These are phyloP conservation scores for Coccomyxa subellipsoidea DNA, from an alignment of 163 green algal genomes.

Conservation along the genomic window DNA sequence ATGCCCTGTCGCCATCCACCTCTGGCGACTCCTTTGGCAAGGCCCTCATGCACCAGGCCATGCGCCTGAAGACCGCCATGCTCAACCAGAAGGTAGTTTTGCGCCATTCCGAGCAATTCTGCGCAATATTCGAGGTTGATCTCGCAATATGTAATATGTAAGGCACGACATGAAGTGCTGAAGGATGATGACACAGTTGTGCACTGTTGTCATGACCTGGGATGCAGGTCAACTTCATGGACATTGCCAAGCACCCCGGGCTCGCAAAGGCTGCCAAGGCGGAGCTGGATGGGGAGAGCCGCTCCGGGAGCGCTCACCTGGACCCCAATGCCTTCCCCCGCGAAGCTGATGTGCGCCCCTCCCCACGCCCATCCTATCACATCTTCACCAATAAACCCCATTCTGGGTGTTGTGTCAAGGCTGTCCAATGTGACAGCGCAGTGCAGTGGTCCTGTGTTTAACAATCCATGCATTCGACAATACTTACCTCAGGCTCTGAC, in stretches of 20 bases:
- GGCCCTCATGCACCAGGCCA: slow-evolving; percentile 3
- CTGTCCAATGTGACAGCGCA: no score
- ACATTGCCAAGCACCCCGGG: slow-evolving; percentile 46
- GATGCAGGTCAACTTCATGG: slow-evolving; percentile 39
- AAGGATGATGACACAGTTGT: no score
- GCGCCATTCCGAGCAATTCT: neutral
- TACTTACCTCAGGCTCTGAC: no score
- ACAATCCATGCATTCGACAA: no score
- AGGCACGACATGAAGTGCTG: no score
- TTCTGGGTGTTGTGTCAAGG: no score
- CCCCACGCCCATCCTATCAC: no score
- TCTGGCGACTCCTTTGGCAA: slow-evolving; percentile 6
- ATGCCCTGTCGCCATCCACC: neutral
- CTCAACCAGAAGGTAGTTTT: neutral
- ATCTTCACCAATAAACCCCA: no score
- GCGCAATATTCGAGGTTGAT: neutral
- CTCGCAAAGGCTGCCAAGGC: slow-evolving; percentile 33
- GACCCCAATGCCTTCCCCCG: slow-evolving; percentile 1
- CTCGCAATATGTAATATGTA: neutral
- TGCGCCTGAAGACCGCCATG: neutral
- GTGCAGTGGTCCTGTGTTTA: no score
- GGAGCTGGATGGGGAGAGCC: slow-evolving; percentile 27
- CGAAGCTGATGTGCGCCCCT: neutral
- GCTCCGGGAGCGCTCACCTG: neutral
- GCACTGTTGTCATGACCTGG: neutral